Evolutionary conservation across 257 asterid species (phyloP), one percentile per base, ranked within the genome.

Genomic region (Nicotiana tomentosiformis): DNA sequence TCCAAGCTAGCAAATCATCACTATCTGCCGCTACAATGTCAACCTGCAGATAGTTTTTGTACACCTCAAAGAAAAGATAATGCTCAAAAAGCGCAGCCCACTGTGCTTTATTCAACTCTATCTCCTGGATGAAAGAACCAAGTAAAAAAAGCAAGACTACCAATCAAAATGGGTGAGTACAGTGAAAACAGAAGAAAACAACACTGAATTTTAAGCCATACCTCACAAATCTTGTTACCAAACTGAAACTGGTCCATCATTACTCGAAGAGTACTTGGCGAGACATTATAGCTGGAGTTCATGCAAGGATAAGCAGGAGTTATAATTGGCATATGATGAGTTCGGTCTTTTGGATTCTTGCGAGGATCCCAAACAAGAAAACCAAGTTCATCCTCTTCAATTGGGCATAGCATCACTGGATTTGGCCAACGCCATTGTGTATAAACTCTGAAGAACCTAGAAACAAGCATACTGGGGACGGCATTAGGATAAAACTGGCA

Each of bases 341-440:
- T 84, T 69, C 85, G 81, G 66, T 88, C 90, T 81, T 84, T 82
- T 0, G 83, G 83, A 82, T 88, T 84, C 86, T 84, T 86, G 60
- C 90, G 85, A 53, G 89, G 89, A 86, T 88, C 90, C 90, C 90
- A 88, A 26, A 88, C 86, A 65, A 55, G 88, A 69, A 88, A 84
- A 56, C 90, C 90, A 53, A 86, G 87, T 26, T 87, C 84, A 23
- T 84, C 90, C 78, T 86, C 90, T 65, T 82, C 86, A 53, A 88
- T 88, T 61, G 85, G 85, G 39, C 88, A 88, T 17, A 88, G 89
- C 90, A 88, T 84, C 29, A 88, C 90, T 60, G 90, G 90, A 86
- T 88, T 88, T 78, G 90, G 90, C 90, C 90, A 88, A 32, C 84
- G 86, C 90, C 90, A 88, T 77, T 86, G 90, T 55, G 89, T 88